Evolutionary conservation across 2,329 filamentous ascomycete genomes (phyloP), one percentile per base, ranked within the genome.

Genomic region (Fusarium dlaminii): DNA sequence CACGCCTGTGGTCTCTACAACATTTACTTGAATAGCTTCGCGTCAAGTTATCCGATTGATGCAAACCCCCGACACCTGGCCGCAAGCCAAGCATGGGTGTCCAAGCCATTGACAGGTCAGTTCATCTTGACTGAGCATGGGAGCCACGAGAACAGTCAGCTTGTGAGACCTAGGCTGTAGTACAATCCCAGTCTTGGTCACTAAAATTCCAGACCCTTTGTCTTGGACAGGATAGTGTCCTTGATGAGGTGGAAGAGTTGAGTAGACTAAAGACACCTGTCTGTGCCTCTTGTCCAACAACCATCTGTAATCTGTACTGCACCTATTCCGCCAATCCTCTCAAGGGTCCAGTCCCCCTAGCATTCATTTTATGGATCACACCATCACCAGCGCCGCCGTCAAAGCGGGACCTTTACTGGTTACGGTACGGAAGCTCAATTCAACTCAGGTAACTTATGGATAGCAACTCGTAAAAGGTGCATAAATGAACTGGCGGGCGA

Each of bases 121-220:
- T 49, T 55, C 63, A 63, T 67, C 62, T 75, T 60, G 42, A 71
- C 64, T 49, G 37, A 67, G 64, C 76, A 78, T 78, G 76, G 76
- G 74, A 78, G 75, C 76, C 76, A 78, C 75, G 76, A 78, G 76
- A 68, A 62, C 54, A 68, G 66, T 70, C 72, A 60, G 61, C 71
- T 71, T 72, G 63, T 75, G 49, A 69, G 65, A 75, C 72, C 32
- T 75, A 58, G 30, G 30, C 22, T 55, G 32, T 32, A 55, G 27
- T 45, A 46, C 58, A 49, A 51, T 68, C 64, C 68, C 51, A 43
- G 54, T 54, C 40, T 45, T 32, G 30, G 51, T 58, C 52, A 29
- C 34, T 46, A 56, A 49, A 54, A 56, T 55, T 36, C 63, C 56
- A 74, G 63, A 59, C 61, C 57, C 63, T 74, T 52, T 72, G 71